phyloP scores from a whole-genome alignment of 768 basidiomycete species.

The Candolleomyces efflorescens region DNA sequence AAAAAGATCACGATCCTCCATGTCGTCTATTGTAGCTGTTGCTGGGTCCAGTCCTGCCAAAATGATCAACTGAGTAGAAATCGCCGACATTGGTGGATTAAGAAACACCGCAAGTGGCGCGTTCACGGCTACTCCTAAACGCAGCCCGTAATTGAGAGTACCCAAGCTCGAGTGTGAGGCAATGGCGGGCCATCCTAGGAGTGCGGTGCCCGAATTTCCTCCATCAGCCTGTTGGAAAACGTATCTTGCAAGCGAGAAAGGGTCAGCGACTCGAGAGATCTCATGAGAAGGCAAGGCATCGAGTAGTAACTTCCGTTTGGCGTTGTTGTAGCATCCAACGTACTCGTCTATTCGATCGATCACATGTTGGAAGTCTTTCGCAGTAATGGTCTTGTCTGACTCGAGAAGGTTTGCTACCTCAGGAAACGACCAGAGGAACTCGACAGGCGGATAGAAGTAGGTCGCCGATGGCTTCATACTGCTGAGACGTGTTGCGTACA shows the following conservation, averaged over 20 bases:
- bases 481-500: neutral
- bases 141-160: neutral
- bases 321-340: neutral
- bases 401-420: neutral
- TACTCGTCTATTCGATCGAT: neutral
- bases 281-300: too few relatives aligned
- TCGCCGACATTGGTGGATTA: neutral
- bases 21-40: neutral
- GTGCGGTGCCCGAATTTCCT: too few relatives aligned
- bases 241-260: too few relatives aligned
- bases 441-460: neutral
- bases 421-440: neutral
- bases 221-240: too few relatives aligned
- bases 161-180: neutral
- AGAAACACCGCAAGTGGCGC: neutral
- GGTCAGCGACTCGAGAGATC: too few relatives aligned
- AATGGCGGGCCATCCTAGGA: neutral
- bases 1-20: neutral
- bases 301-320: neutral
- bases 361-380: neutral
- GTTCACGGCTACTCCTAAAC: neutral
- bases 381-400: neutral
- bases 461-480: neutral
- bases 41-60: neutral
- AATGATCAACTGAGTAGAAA: neutral